Evolutionary conservation across 768 basidiomycete species (phyloP).

Genomic region (Clitopilus passeckerianus): DNA sequence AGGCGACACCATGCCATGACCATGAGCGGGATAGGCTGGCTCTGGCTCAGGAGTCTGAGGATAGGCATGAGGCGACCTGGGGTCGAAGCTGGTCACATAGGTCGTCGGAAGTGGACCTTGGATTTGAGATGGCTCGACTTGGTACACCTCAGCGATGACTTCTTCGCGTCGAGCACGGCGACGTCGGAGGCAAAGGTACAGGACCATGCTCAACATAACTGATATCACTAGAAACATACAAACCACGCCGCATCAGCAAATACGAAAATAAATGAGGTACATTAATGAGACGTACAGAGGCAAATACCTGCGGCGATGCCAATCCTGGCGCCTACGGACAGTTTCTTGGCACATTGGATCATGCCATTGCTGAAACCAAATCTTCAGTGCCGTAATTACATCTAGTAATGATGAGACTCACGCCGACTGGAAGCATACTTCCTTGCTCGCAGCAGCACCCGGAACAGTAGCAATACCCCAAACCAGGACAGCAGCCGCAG

Average conservation of each 20-base stretch:
- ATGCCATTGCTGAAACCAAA: slow-evolving; percentile 10
- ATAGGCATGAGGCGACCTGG: slow-evolving; percentile 1
- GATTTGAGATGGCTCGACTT: slow-evolving; percentile 15
- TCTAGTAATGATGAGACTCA: slow-evolving; percentile 2
- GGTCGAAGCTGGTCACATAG: slow-evolving; percentile 13
- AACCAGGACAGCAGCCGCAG: slow-evolving; percentile 6
- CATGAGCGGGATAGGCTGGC: slow-evolving; percentile 1
- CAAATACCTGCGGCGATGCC: slow-evolving; percentile 11
- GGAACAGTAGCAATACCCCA: slow-evolving; percentile 12
- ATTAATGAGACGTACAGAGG: slow-evolving; percentile 7
- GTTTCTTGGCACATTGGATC: slow-evolving; percentile 10
- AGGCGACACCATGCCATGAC: slow-evolving; percentile 2
- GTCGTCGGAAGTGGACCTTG: slow-evolving; percentile 13
- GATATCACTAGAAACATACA: neutral
- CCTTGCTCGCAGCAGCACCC: slow-evolving; percentile 12
- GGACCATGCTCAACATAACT: slow-evolving; percentile 6
- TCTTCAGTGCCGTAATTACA: neutral
- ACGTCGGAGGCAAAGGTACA: slow-evolving; percentile 9
- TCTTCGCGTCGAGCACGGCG: slow-evolving; percentile 7
- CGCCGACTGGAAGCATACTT: slow-evolving; percentile 14
- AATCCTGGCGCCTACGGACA: slow-evolving; percentile 11
- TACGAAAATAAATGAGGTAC: neutral
- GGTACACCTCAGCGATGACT: slow-evolving; percentile 8
- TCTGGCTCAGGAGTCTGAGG: slow-evolving; percentile 8
- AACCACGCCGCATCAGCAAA: neutral